Conservation (phyloP, 495 filamentous ascomycete genomes). For the Thozetella sp. region DNA sequence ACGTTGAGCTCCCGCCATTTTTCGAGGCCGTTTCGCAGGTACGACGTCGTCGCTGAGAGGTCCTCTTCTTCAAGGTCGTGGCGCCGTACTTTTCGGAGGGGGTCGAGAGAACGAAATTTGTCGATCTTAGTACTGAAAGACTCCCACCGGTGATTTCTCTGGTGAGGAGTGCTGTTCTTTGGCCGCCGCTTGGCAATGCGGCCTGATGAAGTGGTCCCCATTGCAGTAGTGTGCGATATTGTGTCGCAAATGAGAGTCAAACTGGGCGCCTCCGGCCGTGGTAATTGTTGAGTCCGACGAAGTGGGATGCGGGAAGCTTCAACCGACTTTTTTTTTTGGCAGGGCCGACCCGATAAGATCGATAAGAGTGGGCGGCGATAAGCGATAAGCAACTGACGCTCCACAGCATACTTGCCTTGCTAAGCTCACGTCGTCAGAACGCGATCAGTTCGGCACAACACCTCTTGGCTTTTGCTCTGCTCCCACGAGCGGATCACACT, state of each 20-base stretch:
- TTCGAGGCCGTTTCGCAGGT: constrained; percentile 78
- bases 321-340: constrained; percentile 3
- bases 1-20: constrained; percentile 92
- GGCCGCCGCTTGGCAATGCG: constrained; percentile 66
- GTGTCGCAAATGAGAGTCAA: background rate
- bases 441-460: background rate
- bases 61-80: constrained; percentile 79
- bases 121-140: constrained; percentile 90
- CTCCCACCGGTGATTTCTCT: constrained; percentile 86
- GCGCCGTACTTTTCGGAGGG: constrained; percentile 81
- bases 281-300: constrained; percentile 7
- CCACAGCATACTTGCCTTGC: background rate
- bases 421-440: no score
- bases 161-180: constrained; percentile 70
- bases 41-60: constrained; percentile 69
- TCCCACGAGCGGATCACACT: background rate
- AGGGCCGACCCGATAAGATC: background rate
- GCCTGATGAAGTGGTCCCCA: constrained; percentile 60
- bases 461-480: background rate
- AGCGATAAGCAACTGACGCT: background rate
- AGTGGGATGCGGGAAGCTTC: background rate
- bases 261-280: background rate
- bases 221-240: constrained; percentile 20
- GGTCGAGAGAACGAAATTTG: constrained; percentile 85
- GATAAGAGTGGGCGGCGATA: background rate